A percentile compares a stretch with the other conserved stretches of the same genome.
Evolutionary conservation across 129 eudicot species (phyloP).

Genomic region (Artemisia annua): DNA sequence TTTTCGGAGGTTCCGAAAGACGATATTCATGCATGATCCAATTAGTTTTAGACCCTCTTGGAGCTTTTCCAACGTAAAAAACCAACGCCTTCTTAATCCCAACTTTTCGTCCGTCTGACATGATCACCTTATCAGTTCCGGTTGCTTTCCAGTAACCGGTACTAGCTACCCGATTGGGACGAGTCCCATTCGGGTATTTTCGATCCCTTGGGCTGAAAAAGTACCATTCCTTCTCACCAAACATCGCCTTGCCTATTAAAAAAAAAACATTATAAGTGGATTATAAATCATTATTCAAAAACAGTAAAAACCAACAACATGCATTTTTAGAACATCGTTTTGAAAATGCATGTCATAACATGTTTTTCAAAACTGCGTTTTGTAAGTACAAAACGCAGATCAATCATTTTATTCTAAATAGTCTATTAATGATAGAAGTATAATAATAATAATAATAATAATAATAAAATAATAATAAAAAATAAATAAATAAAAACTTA

Average conservation of each 20-base stretch:
- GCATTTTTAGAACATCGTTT: too few relatives aligned
- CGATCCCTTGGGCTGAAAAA: slow-evolving; percentile 92
- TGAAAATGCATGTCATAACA: background rate
- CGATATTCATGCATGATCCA: slow-evolving; percentile 99
- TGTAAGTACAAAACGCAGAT: too few relatives aligned
- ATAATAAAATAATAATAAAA: too few relatives aligned
- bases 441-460: too few relatives aligned
- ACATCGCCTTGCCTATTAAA: slow-evolving; percentile 70
- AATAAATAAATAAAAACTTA: slow-evolving; percentile 28
- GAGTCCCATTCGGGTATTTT: slow-evolving; percentile 87
- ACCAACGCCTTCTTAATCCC: slow-evolving; percentile 92
- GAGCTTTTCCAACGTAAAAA: slow-evolving; percentile 85
- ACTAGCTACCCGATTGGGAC: slow-evolving; percentile 87
- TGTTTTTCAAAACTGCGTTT: too few relatives aligned
- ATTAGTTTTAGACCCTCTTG: slow-evolving; percentile 82
- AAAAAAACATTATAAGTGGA: background rate
- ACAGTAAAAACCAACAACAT: background rate
- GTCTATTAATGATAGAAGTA: too few relatives aligned
- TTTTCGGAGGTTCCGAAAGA: slow-evolving; percentile 57
- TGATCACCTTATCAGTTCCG: slow-evolving; percentile 82
- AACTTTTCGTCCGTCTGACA: slow-evolving; percentile 63
- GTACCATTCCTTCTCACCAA: slow-evolving; percentile 97
- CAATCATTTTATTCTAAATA: too few relatives aligned
- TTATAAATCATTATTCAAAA: background rate
- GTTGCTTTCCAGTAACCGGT: slow-evolving; percentile 98